Conservation (phyloP, 768 basidiomycete species). For the Hirschioporus abietinus region DNA sequence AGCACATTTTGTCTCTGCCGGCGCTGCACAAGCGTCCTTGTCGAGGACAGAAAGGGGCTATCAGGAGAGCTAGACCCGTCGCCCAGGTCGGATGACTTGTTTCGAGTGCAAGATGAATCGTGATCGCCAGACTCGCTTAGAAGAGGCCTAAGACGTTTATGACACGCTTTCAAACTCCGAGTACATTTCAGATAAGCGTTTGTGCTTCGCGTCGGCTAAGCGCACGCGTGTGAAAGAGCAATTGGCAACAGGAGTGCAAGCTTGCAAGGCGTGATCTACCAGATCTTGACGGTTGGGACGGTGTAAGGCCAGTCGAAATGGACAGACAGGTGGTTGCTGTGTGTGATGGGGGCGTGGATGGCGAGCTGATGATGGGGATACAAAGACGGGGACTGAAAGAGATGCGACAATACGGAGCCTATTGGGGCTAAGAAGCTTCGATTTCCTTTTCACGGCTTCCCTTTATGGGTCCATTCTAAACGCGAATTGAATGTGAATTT, state of each 20-base stretch:
- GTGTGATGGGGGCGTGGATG: not conserved
- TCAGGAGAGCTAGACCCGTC: not conserved
- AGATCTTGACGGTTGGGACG: constrained; percentile 1
- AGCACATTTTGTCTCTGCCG: not conserved
- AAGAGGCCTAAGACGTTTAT: not conserved
- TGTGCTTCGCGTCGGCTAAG: not conserved
- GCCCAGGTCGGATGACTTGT: constrained; percentile 1
- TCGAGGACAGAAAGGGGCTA: not conserved
- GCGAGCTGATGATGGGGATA: not conserved
- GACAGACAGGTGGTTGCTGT: not conserved
- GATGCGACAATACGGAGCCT: constrained; percentile 1
- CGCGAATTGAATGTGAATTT: constrained; percentile 1
- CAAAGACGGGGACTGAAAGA: not conserved
- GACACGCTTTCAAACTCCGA: not conserved
- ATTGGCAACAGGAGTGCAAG: not conserved
- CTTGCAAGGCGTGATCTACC: not conserved
- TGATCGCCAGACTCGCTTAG: not conserved
- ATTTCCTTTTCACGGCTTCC: not conserved
- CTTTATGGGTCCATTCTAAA: not conserved
- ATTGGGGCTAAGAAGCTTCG: not conserved
- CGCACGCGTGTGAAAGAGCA: not conserved
- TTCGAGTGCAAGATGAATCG: not conserved
- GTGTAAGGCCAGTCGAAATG: not conserved
- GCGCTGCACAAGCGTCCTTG: too few species aligned
- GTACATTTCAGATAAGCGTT: not conserved